Conservation (phyloP, 129 eudicot species). For the Rutidosis leptorrhynchoides region DNA sequence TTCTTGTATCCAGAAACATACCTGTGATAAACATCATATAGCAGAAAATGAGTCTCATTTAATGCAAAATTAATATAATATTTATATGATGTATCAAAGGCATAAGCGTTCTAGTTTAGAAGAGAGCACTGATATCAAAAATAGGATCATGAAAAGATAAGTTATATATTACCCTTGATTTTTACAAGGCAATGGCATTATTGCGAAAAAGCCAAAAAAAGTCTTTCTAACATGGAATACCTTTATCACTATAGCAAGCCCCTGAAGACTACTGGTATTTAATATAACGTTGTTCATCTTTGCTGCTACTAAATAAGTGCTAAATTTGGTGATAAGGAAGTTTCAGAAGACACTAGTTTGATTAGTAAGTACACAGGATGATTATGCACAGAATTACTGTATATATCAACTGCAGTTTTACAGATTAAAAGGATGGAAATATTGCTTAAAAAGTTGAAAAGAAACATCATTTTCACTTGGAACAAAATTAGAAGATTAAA, state of each 20-base stretch:
- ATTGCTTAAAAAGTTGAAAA: conserved; percentile 12
- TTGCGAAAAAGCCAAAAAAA: conserved; percentile 1
- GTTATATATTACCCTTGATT: not conserved
- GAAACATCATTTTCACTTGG: conserved; percentile 3
- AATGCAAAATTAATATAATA: too few relatives aligned
- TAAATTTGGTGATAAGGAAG: not conserved
- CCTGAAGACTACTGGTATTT: not conserved
- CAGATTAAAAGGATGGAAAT: not conserved
- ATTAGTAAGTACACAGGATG: not conserved
- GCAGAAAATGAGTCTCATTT: conserved; percentile 12
- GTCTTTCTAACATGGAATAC: conserved; percentile 8
- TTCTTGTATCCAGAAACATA: conserved; percentile 95
- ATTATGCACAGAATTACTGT: not conserved
- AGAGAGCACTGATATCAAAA: not conserved
- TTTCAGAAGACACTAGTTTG: not conserved
- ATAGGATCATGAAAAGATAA: not conserved
- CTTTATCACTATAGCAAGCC: not conserved
- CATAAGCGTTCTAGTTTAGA: conserved; percentile 3
- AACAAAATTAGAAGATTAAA: conserved; percentile 3
- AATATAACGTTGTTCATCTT: too few relatives aligned
- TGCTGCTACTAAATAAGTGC: not conserved
- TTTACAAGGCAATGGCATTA: conserved; percentile 7
- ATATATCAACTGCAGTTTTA: not conserved
- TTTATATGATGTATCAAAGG: conserved; percentile 7
- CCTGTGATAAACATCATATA: conserved; percentile 44